Conservation (phyloP, 257 asterid species). For the Echites panduratus region DNA sequence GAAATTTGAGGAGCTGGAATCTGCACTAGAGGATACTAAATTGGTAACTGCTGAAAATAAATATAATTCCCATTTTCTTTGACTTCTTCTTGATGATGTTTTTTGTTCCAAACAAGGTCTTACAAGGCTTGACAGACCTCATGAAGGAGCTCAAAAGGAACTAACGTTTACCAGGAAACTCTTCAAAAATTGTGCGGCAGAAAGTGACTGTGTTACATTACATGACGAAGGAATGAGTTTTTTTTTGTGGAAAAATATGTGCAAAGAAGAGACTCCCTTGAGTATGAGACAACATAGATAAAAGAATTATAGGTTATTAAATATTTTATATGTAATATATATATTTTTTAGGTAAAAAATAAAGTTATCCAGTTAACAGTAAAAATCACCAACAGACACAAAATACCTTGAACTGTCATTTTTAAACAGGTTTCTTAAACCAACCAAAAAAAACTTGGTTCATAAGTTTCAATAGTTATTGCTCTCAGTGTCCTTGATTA, state of each 20-base stretch:
- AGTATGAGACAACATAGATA: too few relatives aligned
- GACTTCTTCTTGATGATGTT: not conserved
- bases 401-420: too few relatives aligned
- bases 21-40: conserved; percentile 52
- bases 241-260: not conserved
- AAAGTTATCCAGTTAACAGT: too few relatives aligned
- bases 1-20: conserved; percentile 59
- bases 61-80: not conserved
- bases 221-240: not conserved
- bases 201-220: not conserved
- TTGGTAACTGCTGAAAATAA: conserved; percentile 33
- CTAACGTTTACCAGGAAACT: not conserved
- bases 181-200: not conserved
- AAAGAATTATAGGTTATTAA: too few relatives aligned
- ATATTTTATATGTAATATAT: too few relatives aligned
- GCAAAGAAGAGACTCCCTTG: too few relatives aligned
- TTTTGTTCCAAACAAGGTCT: conserved; percentile 28
- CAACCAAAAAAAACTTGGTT: too few relatives aligned
- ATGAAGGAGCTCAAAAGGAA: conserved; percentile 42
- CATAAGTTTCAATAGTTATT: too few relatives aligned
- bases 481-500: too few relatives aligned
- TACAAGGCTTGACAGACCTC: conserved; percentile 46
- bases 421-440: too few relatives aligned
- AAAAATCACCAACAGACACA: too few relatives aligned
- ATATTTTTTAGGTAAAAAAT: too few relatives aligned